phyloP scores from a whole-genome alignment of 139 green algal genomes.

The Tetraselmis striata region DNA sequence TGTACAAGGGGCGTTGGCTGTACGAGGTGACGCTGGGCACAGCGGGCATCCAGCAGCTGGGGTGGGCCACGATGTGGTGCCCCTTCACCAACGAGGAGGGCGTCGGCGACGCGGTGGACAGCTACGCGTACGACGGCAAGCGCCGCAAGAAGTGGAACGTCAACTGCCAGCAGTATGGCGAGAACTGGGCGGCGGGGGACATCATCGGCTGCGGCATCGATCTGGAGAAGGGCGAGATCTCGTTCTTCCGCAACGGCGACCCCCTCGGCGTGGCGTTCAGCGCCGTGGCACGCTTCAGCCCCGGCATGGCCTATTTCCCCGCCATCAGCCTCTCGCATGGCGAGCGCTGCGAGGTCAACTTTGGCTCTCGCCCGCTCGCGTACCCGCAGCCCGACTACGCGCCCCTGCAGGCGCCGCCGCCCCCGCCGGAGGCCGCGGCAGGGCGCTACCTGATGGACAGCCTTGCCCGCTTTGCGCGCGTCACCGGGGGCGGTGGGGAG shows the following conservation, averaged over 20 bases:
- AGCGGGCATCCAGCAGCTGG: conserved; percentile 79
- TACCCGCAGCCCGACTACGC: conserved; percentile 65
- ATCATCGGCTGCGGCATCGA: conserved; percentile 84
- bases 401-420: conserved; percentile 54
- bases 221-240: conserved; percentile 67
- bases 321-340: conserved; percentile 69
- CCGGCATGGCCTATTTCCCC: conserved; percentile 67
- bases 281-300: conserved; percentile 32
- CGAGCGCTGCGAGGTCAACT: conserved; percentile 76
- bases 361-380: conserved; percentile 61
- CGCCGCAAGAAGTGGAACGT: conserved; percentile 79
- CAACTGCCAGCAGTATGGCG: conserved; percentile 59
- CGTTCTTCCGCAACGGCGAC: conserved; percentile 77
- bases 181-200: conserved; percentile 68
- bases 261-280: conserved; percentile 72
- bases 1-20: conserved; percentile 73
- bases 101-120: conserved; percentile 81
- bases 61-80: conserved; percentile 75
- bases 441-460: not conserved
- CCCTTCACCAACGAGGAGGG: conserved; percentile 89
- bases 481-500: not conserved
- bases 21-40: conserved; percentile 80
- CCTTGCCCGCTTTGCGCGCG: not conserved
- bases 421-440: not conserved
- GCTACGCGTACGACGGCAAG: conserved; percentile 79